Evolutionary conservation across 2,329 filamentous ascomycete species (phyloP).

Genomic region (Gaeumannomyces sp.): DNA sequence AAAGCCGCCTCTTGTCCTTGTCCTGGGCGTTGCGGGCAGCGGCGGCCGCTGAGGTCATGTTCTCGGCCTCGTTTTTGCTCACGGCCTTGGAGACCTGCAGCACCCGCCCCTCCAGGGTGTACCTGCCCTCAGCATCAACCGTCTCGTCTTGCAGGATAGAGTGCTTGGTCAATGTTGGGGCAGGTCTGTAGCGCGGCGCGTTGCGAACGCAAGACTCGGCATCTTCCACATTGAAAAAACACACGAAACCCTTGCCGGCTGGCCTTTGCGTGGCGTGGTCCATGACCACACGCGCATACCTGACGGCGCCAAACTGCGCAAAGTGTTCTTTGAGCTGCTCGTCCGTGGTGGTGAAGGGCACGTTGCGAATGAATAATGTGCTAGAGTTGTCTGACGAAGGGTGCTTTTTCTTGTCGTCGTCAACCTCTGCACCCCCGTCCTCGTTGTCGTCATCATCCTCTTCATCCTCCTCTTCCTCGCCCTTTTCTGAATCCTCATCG

Average conservation of each 20-base stretch:
- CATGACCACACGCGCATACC: constrained; percentile 87
- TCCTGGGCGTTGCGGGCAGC: constrained; percentile 58
- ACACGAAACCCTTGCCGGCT: constrained; percentile 90
- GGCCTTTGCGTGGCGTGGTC: constrained; percentile 80
- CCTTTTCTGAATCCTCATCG: constrained; percentile 28
- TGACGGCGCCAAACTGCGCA: constrained; percentile 74
- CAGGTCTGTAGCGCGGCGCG: constrained; percentile 56
- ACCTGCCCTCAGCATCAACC: constrained; percentile 73
- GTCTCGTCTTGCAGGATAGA: constrained; percentile 86
- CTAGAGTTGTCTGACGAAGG: constrained; percentile 56
- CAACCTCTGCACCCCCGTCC: constrained; percentile 32
- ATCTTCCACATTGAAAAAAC: constrained; percentile 74
- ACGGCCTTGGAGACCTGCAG: constrained; percentile 82
- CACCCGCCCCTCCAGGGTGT: constrained; percentile 85
- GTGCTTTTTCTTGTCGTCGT: constrained; percentile 26
- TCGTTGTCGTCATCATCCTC: constrained; percentile 22
- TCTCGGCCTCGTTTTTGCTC: constrained; percentile 70
- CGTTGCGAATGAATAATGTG: constrained; percentile 87
- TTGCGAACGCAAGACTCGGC: constrained; percentile 68
- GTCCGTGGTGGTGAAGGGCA: constrained; percentile 84
- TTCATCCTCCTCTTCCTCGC: constrained; percentile 36
- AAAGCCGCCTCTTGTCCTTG: constrained; percentile 85
- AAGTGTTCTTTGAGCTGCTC: constrained; percentile 81
- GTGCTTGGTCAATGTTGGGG: constrained; percentile 51
- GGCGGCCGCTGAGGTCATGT: constrained; percentile 66